A percentile compares a stretch with the other conserved stretches of the same genome.
Conservation (phyloP, 108 stramenopile species). For the Asterionellopsis glacialis region DNA sequence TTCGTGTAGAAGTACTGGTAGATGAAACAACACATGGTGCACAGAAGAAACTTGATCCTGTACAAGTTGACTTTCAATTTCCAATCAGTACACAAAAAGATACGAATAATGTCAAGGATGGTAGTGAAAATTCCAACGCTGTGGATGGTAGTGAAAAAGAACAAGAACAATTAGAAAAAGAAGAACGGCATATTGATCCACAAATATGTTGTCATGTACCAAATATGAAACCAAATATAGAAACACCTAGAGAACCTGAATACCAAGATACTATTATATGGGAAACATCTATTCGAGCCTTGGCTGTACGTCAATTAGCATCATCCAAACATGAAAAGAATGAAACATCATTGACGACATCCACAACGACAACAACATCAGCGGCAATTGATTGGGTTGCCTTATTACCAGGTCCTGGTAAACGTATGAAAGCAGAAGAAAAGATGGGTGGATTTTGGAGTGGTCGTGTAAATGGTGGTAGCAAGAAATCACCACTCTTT, state of each 20-base stretch:
- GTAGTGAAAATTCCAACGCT: conserved; percentile 30
- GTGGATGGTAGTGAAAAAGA: conserved; percentile 11
- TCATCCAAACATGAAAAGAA: conserved; percentile 13
- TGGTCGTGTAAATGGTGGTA: conserved; percentile 43
- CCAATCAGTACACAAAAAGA: not conserved
- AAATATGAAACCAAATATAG: conserved; percentile 19
- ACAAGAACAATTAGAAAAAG: conserved; percentile 20
- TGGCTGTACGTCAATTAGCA: conserved; percentile 47
- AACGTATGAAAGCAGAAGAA: conserved; percentile 22
- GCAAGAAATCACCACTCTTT: conserved; percentile 7
- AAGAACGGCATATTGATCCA: conserved; percentile 34
- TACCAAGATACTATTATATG: conserved; percentile 61
- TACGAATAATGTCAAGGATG: conserved; percentile 19
- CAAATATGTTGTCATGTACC: conserved; percentile 54
- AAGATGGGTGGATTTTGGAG: conserved; percentile 67
- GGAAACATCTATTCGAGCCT: conserved; percentile 66
- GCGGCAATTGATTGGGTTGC: conserved; percentile 32
- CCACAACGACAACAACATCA: not conserved
- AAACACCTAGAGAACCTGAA: conserved; percentile 33
- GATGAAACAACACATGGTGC: conserved; percentile 14
- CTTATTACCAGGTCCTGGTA: conserved; percentile 40
- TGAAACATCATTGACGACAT: not conserved
- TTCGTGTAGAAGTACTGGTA: conserved; percentile 52
- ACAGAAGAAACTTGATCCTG: conserved; percentile 27
- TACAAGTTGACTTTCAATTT: conserved; percentile 4